phyloP scores from a whole-genome alignment of 2,329 filamentous ascomycete genomes.

The Kalmusia sp. region DNA sequence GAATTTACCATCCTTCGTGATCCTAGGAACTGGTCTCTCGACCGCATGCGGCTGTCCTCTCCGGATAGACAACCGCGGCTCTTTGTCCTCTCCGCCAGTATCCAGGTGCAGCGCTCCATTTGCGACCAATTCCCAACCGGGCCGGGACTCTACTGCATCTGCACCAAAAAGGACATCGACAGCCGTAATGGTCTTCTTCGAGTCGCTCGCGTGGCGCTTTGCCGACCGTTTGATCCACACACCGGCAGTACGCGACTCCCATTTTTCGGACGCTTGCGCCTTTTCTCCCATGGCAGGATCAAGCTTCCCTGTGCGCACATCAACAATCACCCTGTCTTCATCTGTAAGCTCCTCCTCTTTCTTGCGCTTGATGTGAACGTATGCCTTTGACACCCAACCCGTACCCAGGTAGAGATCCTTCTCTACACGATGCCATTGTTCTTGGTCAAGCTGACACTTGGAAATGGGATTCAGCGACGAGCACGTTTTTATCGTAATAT shows the following conservation, averaged over 20 bases:
- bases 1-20: constrained; percentile 89
- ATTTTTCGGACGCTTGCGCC: constrained; percentile 66
- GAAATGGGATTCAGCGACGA: constrained; percentile 76
- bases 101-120: constrained; percentile 71
- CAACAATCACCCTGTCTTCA: constrained; percentile 80
- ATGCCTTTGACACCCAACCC: constrained; percentile 78
- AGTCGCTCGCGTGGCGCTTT: constrained; percentile 77
- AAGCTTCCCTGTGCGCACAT: constrained; percentile 75
- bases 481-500: constrained; percentile 80
- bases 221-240: constrained; percentile 82
- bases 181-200: constrained; percentile 75
- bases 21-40: constrained; percentile 75
- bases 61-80: constrained; percentile 79
- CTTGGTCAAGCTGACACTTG: constrained; percentile 74
- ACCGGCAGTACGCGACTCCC: constrained; percentile 79
- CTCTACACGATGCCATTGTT: constrained; percentile 82
- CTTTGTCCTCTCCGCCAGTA: constrained; percentile 65
- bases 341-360: constrained; percentile 80
- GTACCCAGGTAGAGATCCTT: constrained; percentile 86
- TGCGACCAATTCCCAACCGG: constrained; percentile 81
- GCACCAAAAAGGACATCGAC: constrained; percentile 89
- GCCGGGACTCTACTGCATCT: constrained; percentile 87
- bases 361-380: constrained; percentile 82
- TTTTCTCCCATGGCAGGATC: constrained; percentile 69
- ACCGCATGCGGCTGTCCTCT: constrained; percentile 71